Conservation (phyloP, 2,329 filamentous ascomycete genomes). For the Biscogniauxia mediterranea region DNA sequence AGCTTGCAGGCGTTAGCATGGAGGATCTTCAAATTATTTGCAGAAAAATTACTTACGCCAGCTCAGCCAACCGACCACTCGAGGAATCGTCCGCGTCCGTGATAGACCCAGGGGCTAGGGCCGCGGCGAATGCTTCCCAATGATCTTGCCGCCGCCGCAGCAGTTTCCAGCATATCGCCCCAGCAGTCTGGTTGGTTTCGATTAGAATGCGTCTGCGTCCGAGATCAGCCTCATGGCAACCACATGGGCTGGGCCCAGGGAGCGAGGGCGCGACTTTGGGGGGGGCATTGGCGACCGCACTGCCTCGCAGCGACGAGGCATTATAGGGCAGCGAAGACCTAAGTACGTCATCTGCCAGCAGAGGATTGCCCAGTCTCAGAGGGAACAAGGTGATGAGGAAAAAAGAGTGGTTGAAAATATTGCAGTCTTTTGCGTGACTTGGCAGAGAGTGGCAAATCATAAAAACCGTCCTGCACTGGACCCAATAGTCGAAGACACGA, state of each 20-base stretch:
- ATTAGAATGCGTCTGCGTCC: not conserved
- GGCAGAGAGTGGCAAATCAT: conserved; percentile 22
- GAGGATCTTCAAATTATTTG: not conserved
- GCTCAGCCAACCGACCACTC: not conserved
- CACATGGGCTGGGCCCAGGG: not conserved
- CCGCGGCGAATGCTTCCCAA: not conserved
- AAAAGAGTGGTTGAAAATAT: conserved; percentile 10
- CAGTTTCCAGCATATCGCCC: not conserved
- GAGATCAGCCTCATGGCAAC: not conserved
- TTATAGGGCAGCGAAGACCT: not conserved
- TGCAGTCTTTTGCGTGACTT: conserved; percentile 16
- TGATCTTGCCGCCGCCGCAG: not conserved
- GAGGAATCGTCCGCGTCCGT: not conserved
- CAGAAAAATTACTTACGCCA: not conserved
- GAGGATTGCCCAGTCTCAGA: not conserved
- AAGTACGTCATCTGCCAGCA: not conserved
- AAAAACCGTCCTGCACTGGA: conserved; percentile 2
- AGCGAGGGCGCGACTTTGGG: not conserved
- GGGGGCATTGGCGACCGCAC: not conserved
- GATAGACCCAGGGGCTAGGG: not conserved
- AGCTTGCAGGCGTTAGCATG: not conserved
- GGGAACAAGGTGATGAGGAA: conserved; percentile 1
- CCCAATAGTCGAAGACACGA: conserved; percentile 26
- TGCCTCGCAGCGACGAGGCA: not conserved
- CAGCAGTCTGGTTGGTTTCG: not conserved